Percentiles rank a stretch among this genome's conserved stretches.
These are phyloP conservation scores for Mikania micrantha DNA, from an alignment of 129 eudicot species.

Conservation along the genomic window DNA sequence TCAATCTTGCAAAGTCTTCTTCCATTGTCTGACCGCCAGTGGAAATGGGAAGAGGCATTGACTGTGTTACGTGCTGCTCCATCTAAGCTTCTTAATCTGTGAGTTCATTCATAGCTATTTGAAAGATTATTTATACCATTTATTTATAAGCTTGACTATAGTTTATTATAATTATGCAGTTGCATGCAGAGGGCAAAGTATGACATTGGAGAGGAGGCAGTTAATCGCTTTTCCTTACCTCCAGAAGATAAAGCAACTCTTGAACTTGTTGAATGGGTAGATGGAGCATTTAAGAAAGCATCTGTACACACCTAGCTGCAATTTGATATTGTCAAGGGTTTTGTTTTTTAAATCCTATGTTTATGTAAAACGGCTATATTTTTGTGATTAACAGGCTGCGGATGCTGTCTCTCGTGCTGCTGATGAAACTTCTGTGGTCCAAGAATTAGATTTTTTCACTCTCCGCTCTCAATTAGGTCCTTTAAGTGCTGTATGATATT, in stretches of 20 bases:
- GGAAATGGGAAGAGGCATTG: constrained; percentile 98
- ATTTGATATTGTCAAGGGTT: background rate
- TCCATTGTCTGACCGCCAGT: constrained; percentile 87
- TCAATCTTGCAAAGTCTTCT: constrained; percentile 84
- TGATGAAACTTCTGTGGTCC: constrained; percentile 66
- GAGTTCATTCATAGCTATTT: constrained; percentile 27
- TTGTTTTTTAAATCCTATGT: background rate
- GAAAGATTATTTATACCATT: constrained; percentile 1
- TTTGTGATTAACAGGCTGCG: constrained; percentile 53
- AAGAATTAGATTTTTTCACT: constrained; percentile 72
- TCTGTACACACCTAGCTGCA: constrained; percentile 60
- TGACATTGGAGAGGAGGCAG: constrained; percentile 98
- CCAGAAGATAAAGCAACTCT: constrained; percentile 98
- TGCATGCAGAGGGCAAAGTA: constrained; percentile 97
- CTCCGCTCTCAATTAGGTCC: constrained; percentile 89
- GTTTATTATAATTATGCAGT: constrained; percentile 38
- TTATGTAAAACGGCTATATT: background rate
- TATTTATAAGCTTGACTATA: constrained; percentile 14
- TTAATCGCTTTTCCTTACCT: constrained; percentile 79
- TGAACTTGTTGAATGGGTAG: constrained; percentile 95
- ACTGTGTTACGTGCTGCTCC: constrained; percentile 98
- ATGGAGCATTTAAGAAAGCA: constrained; percentile 77
- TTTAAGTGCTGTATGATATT: constrained; percentile 62
- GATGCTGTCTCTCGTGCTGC: constrained; percentile 98
- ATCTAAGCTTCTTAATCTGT: constrained; percentile 90